Base-by-base conservation (phyloP, 208 protist genomes). In the Tritrichomonas musculus region DNA sequence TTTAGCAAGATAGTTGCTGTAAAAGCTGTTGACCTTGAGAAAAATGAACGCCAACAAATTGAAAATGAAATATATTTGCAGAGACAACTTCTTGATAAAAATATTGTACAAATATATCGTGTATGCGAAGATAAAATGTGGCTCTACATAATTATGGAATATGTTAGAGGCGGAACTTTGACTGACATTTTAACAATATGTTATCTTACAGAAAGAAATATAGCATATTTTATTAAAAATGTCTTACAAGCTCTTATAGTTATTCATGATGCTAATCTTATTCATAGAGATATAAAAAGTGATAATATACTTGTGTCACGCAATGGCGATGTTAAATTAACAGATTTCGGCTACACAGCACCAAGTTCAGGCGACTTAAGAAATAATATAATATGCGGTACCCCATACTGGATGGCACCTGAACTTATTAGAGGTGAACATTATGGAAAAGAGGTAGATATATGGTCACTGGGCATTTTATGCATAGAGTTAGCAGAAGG, bases 391-490 rank as follows among this genome's bases (percentile, higher is more conserved):
- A 25, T 69, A 69, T 69, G 64, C 27, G 93, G 93, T 44, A 94
- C 92, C 13, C 94, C 94, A 41, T 93, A 94, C 49, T 95, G 93
- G 93, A 95, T 95, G 94, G 93, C 93, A 4, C 94, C 94, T 44
- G 93, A 95, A 47, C 39, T 95, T n/a, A 94, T 95, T 8, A 11
- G 33, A 36, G 33, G 49, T 9, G 66, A 39, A 9, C 5, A 33
- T 36, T 94, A 95, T 33, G 82, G 30, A 36, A 8, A 33, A 14
- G 47, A 64, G 30, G 93, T 92, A 8, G 94, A 95, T 80, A 93
- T 95, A 30, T 95, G 94, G 94, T 93, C 77, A 39, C 64, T 95
- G 27, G 94, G 94, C 0, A 94, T 95, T 57, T 92, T 66, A 33
- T 77, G 57, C 30, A 82, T 94, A 47, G 94, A 95, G 77, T 20